Conservation (phyloP, 2,329 filamentous ascomycete genomes). For the Exophiala spinifera region DNA sequence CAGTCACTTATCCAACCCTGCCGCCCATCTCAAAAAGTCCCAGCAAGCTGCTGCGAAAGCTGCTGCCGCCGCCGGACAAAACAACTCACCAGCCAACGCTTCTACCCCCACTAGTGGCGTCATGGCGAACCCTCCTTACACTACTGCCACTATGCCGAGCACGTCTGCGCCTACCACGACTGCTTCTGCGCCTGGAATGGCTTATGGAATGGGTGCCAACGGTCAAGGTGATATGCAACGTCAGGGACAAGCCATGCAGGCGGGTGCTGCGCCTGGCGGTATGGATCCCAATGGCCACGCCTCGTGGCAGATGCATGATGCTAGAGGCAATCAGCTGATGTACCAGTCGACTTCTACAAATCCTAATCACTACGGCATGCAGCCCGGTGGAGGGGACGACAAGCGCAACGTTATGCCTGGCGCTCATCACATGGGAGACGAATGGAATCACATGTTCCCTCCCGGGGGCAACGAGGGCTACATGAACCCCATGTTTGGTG, state of each 20-base stretch:
- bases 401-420: slow-evolving; percentile 56
- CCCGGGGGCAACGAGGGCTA: slow-evolving; percentile 66
- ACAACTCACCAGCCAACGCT: slow-evolving; percentile 18
- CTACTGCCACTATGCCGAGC: slow-evolving; percentile 26
- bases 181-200: slow-evolving; percentile 26
- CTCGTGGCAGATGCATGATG: slow-evolving; percentile 45
- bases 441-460: slow-evolving; percentile 78
- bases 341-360: slow-evolving; percentile 26
- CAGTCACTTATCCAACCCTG: slow-evolving; percentile 89
- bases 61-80: slow-evolving; percentile 13
- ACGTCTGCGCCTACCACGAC: slow-evolving; percentile 27
- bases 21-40: slow-evolving; percentile 79
- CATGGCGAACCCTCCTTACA: slow-evolving; percentile 27
- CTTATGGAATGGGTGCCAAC: slow-evolving; percentile 25
- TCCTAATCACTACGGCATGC: slow-evolving; percentile 29
- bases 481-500: slow-evolving; percentile 60
- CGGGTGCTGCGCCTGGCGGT: slow-evolving; percentile 16
- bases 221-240: slow-evolving; percentile 27
- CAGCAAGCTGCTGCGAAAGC: slow-evolving; percentile 40
- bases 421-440: slow-evolving; percentile 53
- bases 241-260: slow-evolving; percentile 26
- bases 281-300: slow-evolving; percentile 25
- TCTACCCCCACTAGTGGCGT: slow-evolving; percentile 23
- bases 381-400: slow-evolving; percentile 32
- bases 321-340: slow-evolving; percentile 38